Conservation (phyloP, 495 filamentous ascomycete genomes). For the Evernia prunastri region DNA sequence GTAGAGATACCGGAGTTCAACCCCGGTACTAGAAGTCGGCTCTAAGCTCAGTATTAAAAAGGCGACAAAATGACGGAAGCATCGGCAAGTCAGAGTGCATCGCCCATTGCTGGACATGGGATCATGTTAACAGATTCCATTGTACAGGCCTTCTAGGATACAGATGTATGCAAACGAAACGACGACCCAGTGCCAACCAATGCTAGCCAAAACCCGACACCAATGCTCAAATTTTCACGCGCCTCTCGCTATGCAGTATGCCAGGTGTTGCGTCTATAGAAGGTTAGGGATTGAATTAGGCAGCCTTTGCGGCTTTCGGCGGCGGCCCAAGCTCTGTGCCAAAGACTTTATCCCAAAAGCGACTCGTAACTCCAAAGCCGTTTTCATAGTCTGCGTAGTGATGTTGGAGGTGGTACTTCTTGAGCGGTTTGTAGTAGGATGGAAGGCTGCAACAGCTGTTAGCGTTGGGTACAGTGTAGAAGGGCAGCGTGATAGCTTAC, state of each 20-base stretch:
- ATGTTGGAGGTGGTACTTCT: slow-evolving; percentile 95
- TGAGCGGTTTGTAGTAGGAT: slow-evolving; percentile 76
- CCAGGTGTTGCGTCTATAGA: too few relatives aligned
- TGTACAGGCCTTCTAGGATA: not conserved
- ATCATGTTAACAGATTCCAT: not conserved
- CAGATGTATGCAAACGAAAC: not conserved
- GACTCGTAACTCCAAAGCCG: slow-evolving; percentile 97
- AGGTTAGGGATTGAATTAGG: slow-evolving; percentile 32
- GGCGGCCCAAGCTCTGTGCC: slow-evolving; percentile 70
- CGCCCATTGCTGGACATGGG: not conserved
- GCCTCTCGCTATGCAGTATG: not conserved
- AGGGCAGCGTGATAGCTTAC: slow-evolving; percentile 36
- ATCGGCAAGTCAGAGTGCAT: not conserved
- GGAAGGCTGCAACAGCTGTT: slow-evolving; percentile 52
- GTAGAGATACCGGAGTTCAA: not conserved
- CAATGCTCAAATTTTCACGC: not conserved
- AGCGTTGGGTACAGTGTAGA: not conserved
- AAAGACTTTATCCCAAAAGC: slow-evolving; percentile 93
- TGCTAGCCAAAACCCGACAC: not conserved
- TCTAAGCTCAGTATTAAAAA: not conserved
- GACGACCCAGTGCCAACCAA: not conserved
- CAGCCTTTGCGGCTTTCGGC: slow-evolving; percentile 49
- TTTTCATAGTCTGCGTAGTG: slow-evolving; percentile 96
- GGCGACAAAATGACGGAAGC: not conserved
- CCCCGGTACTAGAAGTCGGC: not conserved